Percentiles rank a stretch among this genome's conserved stretches.
Evolutionary conservation across 2,329 filamentous ascomycete species (phyloP).

Genomic region (Aaosphaeria arxii): DNA sequence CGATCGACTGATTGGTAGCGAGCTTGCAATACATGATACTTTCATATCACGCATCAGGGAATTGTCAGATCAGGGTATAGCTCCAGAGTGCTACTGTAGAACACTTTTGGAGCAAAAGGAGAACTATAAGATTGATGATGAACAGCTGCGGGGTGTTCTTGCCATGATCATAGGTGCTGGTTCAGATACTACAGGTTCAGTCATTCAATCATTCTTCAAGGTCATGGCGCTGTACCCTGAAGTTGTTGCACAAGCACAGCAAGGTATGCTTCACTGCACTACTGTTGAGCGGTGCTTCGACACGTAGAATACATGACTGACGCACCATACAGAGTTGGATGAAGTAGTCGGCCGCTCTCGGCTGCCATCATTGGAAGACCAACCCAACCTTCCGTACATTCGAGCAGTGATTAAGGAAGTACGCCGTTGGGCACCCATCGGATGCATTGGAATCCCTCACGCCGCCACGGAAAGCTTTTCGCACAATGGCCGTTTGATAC

Average conservation of each 20-base stretch:
- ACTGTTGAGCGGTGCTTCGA: conserved; percentile 11
- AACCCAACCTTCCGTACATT: conserved; percentile 20
- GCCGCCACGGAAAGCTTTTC: conserved; percentile 20
- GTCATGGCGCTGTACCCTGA: conserved; percentile 25
- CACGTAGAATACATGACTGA: too few species aligned
- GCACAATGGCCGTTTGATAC: conserved; percentile 36
- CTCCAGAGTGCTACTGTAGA: too few species aligned
- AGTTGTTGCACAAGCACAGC: conserved; percentile 16
- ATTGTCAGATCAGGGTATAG: too few species aligned
- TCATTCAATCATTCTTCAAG: conserved; percentile 21
- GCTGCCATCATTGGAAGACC: conserved; percentile 27
- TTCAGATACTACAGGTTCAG: conserved; percentile 24
- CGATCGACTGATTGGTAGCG: too few species aligned
- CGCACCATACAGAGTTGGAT: too few species aligned
- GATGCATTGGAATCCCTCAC: conserved; percentile 22
- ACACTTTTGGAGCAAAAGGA: too few species aligned
- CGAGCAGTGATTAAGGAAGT: conserved; percentile 26
- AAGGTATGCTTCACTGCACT: conserved; percentile 23
- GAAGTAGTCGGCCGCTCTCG: conserved; percentile 1
- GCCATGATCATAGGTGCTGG: conserved; percentile 10
- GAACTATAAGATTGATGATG: too few species aligned
- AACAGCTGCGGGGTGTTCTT: too few species aligned
- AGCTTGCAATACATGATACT: too few species aligned
- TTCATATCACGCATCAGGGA: too few species aligned
- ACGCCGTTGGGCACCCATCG: conserved; percentile 29